Evolutionary conservation across 148 eudicot species (phyloP), one percentile per base, ranked within the genome.

Genomic region (Diospyros kaki): DNA sequence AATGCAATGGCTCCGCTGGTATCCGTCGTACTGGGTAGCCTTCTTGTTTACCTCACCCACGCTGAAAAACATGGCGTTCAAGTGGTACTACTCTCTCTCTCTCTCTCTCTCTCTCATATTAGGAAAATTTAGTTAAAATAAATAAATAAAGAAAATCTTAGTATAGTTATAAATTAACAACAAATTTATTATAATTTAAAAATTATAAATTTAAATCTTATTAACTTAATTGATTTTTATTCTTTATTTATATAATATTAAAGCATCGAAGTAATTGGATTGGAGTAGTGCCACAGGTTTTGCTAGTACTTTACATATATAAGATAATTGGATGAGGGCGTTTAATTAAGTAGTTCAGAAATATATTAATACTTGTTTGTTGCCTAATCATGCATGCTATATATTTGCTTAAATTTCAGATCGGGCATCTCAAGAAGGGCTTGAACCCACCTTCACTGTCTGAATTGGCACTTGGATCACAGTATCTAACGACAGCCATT

Each of bases 1-100:
- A 83, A 76, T 77, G 96, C 96, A 42, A 80, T 89, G 87, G 90
- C 96, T 7, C 96, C 96, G 17, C 85, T 91, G 11, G 67, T 76
- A 7, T 85, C 88, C 2, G 88, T 91, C 5, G 74, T 88, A 14
- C 72, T 90, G n/a, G 92, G 90, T 79, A 88, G 89, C 74, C 9
- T 90, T 15, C 76, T 90, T n/a, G 95, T 87, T 10, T 90, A 85
- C 65, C 46, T 85, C 73, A 85, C 95, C 45, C 90, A 85, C 40
- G 89, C 89, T n/a, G 90, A 90, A 45, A 80, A 85, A 15, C 90
- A 87, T 66, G 92, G 90, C 6, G 83, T 90, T 68, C 81, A 83
- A 87, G 88, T 90, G 73, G 92, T 90, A 68, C 63, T 38, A 12
- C 40, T 28, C 56, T 73, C 44, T 72, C 50, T 52, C 68, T 1